These are phyloP conservation scores for Coemansia sp. DNA, from an alignment of 192 early-diverging fungal species.

Conservation along the genomic window DNA sequence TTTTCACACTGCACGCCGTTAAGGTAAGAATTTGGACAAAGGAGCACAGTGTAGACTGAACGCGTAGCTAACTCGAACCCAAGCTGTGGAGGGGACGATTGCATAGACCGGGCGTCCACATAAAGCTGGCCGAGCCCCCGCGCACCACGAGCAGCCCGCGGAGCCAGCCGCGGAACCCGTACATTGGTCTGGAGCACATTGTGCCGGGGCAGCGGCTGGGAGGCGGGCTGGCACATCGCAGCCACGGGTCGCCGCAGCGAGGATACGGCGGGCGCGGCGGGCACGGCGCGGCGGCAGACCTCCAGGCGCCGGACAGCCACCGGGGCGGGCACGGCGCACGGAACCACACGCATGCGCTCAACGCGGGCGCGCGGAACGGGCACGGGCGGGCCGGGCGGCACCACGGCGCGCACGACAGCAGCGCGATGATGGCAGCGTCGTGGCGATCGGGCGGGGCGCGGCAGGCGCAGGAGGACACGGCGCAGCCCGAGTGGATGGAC, in stretches of 20 bases:
- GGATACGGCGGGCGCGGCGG: slow-evolving; percentile 5
- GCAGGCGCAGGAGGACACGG: slow-evolving; percentile 6
- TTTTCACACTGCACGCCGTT: slow-evolving; percentile 36
- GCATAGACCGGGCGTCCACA: slow-evolving; percentile 38
- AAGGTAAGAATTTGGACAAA: slow-evolving; percentile 23
- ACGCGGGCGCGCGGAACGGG: not conserved
- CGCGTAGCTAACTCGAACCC: not conserved
- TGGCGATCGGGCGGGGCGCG: slow-evolving; percentile 17
- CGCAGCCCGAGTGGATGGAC: slow-evolving; percentile 51
- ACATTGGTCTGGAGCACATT: slow-evolving; percentile 29
- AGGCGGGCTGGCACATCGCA: too few species aligned
- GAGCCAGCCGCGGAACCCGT: slow-evolving; percentile 1
- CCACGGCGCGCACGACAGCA: slow-evolving; percentile 9
- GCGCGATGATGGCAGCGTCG: slow-evolving; percentile 9
- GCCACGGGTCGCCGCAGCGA: not conserved
- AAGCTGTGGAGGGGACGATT: not conserved
- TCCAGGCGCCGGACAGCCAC: not conserved
- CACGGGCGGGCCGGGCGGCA: slow-evolving; percentile 1
- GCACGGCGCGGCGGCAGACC: not conserved
- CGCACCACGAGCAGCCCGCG: slow-evolving; percentile 3
- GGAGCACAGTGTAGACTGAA: not conserved
- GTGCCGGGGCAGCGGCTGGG: slow-evolving; percentile 32
- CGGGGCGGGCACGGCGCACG: not conserved
- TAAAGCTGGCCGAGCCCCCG: slow-evolving; percentile 19
- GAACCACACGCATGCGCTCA: not conserved